Evolutionary conservation across 2,329 filamentous ascomycete species (phyloP), one percentile per base, ranked within the genome.

Genomic region (Penicillium thymicola): DNA sequence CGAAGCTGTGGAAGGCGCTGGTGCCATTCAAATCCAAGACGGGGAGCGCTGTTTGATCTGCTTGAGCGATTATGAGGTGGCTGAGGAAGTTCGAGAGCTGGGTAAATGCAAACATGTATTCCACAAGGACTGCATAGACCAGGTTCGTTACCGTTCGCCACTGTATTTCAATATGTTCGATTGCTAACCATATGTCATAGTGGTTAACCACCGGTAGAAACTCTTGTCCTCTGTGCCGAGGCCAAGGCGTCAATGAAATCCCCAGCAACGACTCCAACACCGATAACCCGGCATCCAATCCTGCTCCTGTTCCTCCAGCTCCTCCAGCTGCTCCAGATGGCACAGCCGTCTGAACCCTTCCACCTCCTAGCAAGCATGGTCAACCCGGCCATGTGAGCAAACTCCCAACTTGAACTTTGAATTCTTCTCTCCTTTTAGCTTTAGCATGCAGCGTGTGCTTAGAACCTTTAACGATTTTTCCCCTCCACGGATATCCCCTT

Each of bases 41-140:
- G 77, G 73, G 41, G 80, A 88, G 60, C 81, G 85, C 47, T 89
- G 86, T 70, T 73, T 88, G 48, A 85, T 89, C 46, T 89, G 86
- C 67, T 73, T 89, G 42, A 84, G 82, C 60, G 85, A 88, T 63
- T 89, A 87, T 67, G 84, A 86, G 68, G 76, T 75, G 13, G 79
- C 80, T 9, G 86, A 88, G 60, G 81, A 86, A 64, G 80, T 84
- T 25, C 78, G 86, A 57, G 81, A 82, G 67, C 75, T 89, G 57
- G 75, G 79, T 56, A 85, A 84, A 68, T 89, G 86, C 74, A 81
- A 81, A 45, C 86, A 89, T 70, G 68, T 88, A 57, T 89, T 86
- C 72, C 86, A 89, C 72, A 81, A 80, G 61, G 82, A 87, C 63
- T 89, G 86, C 70, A 88, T 89, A 70, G 86, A 89, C 69, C 82